Conservation (phyloP, 2,329 filamentous ascomycete genomes). For the Alternaria arbusti region DNA sequence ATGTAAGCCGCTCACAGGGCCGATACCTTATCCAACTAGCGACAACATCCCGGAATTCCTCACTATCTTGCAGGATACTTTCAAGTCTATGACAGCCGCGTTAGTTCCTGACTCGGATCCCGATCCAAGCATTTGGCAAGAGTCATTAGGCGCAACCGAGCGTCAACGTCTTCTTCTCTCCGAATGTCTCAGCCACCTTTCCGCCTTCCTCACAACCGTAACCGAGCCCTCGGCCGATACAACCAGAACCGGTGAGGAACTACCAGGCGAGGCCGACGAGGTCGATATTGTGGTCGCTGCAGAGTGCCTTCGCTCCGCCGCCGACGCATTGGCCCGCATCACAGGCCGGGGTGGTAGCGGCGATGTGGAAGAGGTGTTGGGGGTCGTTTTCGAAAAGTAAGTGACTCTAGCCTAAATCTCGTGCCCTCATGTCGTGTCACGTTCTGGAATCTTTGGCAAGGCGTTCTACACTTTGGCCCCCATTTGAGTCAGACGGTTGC, state of each 20-base stretch:
- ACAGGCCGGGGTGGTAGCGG: constrained; percentile 84
- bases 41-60: constrained; percentile 75
- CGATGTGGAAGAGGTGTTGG: constrained; percentile 93
- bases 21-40: constrained; percentile 52
- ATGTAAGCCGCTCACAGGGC: constrained; percentile 65
- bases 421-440: not conserved
- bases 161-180: constrained; percentile 83
- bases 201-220: constrained; percentile 72
- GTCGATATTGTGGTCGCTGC: constrained; percentile 89
- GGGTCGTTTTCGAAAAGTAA: constrained; percentile 97
- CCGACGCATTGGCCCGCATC: constrained; percentile 69
- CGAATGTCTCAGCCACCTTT: constrained; percentile 73
- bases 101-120: constrained; percentile 50
- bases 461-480: constrained; percentile 7
- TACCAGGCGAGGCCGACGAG: constrained; percentile 49
- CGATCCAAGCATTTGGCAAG: constrained; percentile 74
- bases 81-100: constrained; percentile 71
- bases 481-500: constrained; percentile 5
- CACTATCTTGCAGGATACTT: constrained; percentile 68
- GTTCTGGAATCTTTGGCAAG: constrained; percentile 5
- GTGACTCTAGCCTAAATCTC: constrained; percentile 41
- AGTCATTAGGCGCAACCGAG: constrained; percentile 88
- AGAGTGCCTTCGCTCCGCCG: constrained; percentile 74
- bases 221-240: constrained; percentile 11
- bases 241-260: not conserved